Evolutionary conservation across 208 protist genomes (phyloP).

Genomic region (Trypanosoma caninum): DNA sequence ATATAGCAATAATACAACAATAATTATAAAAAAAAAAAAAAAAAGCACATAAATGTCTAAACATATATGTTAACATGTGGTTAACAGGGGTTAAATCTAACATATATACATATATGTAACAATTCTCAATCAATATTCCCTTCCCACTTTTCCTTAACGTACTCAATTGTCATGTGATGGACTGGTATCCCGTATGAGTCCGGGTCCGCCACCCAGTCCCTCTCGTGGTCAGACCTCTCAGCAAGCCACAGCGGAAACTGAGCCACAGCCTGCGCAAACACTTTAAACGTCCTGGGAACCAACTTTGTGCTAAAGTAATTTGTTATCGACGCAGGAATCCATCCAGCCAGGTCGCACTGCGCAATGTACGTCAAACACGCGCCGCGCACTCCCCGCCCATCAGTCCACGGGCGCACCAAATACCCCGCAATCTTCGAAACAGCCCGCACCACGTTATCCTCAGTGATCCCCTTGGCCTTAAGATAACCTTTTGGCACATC

Average conservation of each 20-base stretch:
- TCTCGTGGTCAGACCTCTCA: constrained; percentile 56
- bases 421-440: constrained; percentile 84
- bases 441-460: constrained; percentile 51
- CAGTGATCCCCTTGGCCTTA: constrained; percentile 43
- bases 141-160: constrained; percentile 45
- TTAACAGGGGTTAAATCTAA: neutral
- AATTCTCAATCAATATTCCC: neutral
- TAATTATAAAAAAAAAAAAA: neutral
- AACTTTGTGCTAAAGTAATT: constrained; percentile 82
- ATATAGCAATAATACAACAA: too few species aligned
- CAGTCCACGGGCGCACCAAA: constrained; percentile 65
- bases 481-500: constrained; percentile 48
- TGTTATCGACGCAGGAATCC: constrained; percentile 72
- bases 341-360: constrained; percentile 75
- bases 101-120: neutral
- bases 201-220: constrained; percentile 41
- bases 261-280: constrained; percentile 36
- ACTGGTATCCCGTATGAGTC: constrained; percentile 28
- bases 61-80: neutral
- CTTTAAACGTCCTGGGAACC: constrained; percentile 69
- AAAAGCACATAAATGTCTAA: neutral
- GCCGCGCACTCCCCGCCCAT: constrained; percentile 40
- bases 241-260: constrained; percentile 63
- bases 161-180: constrained; percentile 52
- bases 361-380: constrained; percentile 82